Percentiles rank a stretch among this genome's conserved stretches.
Evolutionary conservation across 1,284 basidiomycete genomes (phyloP).

Genomic region (Afroboletus lepidellus): DNA sequence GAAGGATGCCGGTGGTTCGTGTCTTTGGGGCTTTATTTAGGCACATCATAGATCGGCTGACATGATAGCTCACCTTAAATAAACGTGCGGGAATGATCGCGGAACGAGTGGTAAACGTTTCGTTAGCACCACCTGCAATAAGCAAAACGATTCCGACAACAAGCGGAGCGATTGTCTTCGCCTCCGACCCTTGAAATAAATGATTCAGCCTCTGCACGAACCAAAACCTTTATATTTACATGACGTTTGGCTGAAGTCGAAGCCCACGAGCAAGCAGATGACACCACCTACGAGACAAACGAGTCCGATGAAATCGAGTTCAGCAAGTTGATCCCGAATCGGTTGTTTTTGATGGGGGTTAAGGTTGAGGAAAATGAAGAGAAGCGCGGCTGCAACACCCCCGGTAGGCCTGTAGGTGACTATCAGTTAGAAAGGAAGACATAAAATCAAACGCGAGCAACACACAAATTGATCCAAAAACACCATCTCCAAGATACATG

Average conservation of each 20-base stretch:
- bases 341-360: constrained; percentile 67
- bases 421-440: constrained; percentile 1
- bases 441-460: background rate
- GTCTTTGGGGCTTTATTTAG: no score
- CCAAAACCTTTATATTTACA: constrained; percentile 44
- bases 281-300: constrained; percentile 70
- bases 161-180: constrained; percentile 73
- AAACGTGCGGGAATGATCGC: constrained; percentile 81
- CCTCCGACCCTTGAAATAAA: constrained; percentile 27
- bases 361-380: constrained; percentile 83
- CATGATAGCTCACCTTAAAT: constrained; percentile 53
- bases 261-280: constrained; percentile 78
- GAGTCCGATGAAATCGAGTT: constrained; percentile 81
- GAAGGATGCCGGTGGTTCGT: constrained; percentile 67
- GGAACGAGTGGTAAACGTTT: constrained; percentile 66
- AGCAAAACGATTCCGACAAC: constrained; percentile 64
- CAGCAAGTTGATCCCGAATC: constrained; percentile 53
- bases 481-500: constrained; percentile 79
- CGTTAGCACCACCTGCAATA: constrained; percentile 59
- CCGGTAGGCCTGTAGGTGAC: constrained; percentile 76
- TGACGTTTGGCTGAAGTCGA: constrained; percentile 69
- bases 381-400: constrained; percentile 64
- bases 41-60: background rate
- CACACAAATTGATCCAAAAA: constrained; percentile 73
- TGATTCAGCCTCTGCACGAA: background rate